A percentile compares a stretch with the other conserved stretches of the same genome.
These are phyloP conservation scores for Saussurea involucrata DNA, from an alignment of 129 eudicot genomes.

Conservation along the genomic window DNA sequence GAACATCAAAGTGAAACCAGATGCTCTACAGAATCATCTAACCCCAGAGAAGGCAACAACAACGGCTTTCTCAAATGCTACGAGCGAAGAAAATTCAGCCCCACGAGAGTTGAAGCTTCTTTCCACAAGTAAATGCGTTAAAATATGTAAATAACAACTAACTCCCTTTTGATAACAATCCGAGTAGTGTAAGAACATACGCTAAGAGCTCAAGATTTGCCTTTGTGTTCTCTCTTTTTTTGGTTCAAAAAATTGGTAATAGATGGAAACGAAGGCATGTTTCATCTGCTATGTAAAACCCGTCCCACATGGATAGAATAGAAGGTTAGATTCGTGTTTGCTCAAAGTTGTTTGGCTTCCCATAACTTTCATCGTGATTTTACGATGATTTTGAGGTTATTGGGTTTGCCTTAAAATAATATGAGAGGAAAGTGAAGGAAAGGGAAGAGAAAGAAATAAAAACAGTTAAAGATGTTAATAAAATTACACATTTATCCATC, in stretches of 20 bases:
- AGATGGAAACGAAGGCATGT: slow-evolving; percentile 1
- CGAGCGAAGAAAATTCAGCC: slow-evolving; percentile 37
- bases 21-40: background rate
- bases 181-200: background rate
- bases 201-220: background rate
- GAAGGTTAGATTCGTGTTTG: background rate
- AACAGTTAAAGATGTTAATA: no score
- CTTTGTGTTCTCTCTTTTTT: background rate
- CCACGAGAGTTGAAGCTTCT: slow-evolving; percentile 18
- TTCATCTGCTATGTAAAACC: background rate
- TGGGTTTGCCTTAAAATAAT: background rate
- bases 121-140: slow-evolving; percentile 2
- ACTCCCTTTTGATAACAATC: background rate
- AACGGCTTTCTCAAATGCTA: slow-evolving; percentile 35
- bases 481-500: no score
- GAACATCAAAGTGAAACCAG: slow-evolving; percentile 3
- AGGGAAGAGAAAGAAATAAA: no score
- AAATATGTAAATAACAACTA: slow-evolving; percentile 2
- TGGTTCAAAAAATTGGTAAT: background rate
- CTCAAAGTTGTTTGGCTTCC: background rate
- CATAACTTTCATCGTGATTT: background rate
- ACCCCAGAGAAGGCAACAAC: slow-evolving; percentile 15
- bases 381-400: background rate
- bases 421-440: no score
- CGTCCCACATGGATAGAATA: background rate